These are phyloP conservation scores for Entomortierella lignicola DNA, from an alignment of 192 early-diverging fungal species.

Conservation along the genomic window DNA sequence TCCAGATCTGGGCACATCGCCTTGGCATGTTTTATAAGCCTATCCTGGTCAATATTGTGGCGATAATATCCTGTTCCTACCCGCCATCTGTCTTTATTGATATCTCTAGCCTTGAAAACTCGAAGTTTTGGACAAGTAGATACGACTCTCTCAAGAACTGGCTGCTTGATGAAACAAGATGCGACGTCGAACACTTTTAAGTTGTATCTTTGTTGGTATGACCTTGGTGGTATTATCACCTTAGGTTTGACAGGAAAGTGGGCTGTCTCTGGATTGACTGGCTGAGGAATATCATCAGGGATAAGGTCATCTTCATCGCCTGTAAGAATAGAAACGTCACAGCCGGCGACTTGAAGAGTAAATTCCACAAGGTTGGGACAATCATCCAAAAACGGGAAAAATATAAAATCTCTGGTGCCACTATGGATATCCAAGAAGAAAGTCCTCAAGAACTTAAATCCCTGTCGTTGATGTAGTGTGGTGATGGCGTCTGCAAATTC, in stretches of 20 bases:
- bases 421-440: not conserved
- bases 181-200: conserved; percentile 10
- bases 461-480: too few relatives aligned
- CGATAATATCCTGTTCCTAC: too few relatives aligned
- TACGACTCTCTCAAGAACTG: conserved; percentile 19
- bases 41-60: not conserved
- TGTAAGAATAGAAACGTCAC: not conserved
- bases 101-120: conserved; percentile 1
- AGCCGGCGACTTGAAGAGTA: not conserved
- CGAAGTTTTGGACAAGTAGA: conserved; percentile 27
- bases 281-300: not conserved
- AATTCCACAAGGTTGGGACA: conserved; percentile 1
- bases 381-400: conserved; percentile 1
- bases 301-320: conserved; percentile 4
- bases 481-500: not conserved
- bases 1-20: not conserved
- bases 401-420: not conserved
- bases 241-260: conserved; percentile 15
- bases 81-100: not conserved
- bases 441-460: not conserved
- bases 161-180: not conserved
- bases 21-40: not conserved
- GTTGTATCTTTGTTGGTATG: conserved; percentile 11
- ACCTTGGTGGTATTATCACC: conserved; percentile 9
- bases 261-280: conserved; percentile 21